Base-by-base conservation (phyloP, 345 rosid genomes). In the Eutrema japonicum region DNA sequence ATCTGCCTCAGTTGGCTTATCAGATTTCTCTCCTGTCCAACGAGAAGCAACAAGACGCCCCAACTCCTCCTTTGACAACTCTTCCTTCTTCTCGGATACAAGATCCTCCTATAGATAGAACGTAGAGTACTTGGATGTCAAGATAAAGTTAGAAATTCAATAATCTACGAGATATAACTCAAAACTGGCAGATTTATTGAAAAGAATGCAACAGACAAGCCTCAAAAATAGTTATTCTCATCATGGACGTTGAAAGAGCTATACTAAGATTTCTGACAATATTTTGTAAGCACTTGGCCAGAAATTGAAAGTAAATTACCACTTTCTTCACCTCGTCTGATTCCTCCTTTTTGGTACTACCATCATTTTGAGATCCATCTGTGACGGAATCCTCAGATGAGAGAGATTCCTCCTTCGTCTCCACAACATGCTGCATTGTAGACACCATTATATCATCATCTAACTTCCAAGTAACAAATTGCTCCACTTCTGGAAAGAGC, bases 1-100 rank as follows among this genome's bases (percentile, higher is more conserved):
- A 1, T 59, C 82, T 64, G 58, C 72, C 76, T 69, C 77, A 10
- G 76, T 51, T 75, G 84, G 76, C 79, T 83, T 83, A 62, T 85
- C 89, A 29, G 83, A 67, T 54, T 74, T 85, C 68, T 83, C 85
- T 72, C 99, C 93, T 2, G 99, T 92, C 99, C 99, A 96, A 40
- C 98, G 97, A 75, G 98, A 96, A 37, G 95, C 98, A 77, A 96
- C 86, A 74, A 88, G 96, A 70, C 85, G 92, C 73, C 99, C 98
- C 76, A 90, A 70, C 81, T 96, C 96, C 77, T 89, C 99, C 79
- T 82, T 90, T 47, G 99, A 96, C 81, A 92, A 81, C 56, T 81
- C 96, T 74, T 89, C 84, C 50, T 81, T 65, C 57, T 61, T 85
- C 75, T 84, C 89, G 47, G 86, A 64, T 47, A 7, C 70, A 53